Evolutionary conservation across 139 green algal species (phyloP).

Genomic region (Tetraselmis chui): DNA sequence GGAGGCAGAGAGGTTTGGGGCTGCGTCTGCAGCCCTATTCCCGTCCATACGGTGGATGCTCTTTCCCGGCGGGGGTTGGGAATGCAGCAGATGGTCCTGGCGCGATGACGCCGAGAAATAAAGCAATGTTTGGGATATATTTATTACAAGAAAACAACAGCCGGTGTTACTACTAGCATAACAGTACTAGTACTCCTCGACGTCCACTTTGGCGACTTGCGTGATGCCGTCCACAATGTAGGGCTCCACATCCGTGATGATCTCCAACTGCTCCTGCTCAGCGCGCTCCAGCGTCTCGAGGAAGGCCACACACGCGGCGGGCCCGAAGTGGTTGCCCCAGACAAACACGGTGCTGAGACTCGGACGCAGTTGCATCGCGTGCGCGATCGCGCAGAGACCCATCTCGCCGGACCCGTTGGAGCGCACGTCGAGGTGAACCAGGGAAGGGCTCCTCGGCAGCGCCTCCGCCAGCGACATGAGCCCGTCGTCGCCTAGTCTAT

Average conservation of each 20-base stretch:
- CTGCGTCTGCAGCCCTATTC: too few species aligned
- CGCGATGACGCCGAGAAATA: too few species aligned
- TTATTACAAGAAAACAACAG: too few species aligned
- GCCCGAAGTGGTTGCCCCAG: slow-evolving; percentile 40
- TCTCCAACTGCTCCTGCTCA: slow-evolving; percentile 14
- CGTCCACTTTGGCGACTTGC: slow-evolving; percentile 15
- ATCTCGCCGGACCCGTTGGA: slow-evolving; percentile 1
- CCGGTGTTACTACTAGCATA: too few species aligned
- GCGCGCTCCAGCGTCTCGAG: neutral
- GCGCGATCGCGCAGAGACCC: slow-evolving; percentile 28
- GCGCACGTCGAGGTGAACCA: slow-evolving; percentile 9
- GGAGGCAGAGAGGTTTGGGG: too few species aligned
- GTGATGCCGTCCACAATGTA: slow-evolving; percentile 33
- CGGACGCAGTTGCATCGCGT: slow-evolving; percentile 22
- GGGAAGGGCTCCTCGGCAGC: slow-evolving; percentile 18
- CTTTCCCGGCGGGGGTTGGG: too few species aligned
- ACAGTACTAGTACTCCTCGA: neutral
- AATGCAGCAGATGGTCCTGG: too few species aligned
- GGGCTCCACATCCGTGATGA: slow-evolving; percentile 24
- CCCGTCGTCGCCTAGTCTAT: slow-evolving; percentile 36
- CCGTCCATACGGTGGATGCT: too few species aligned
- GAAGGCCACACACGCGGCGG: slow-evolving; percentile 16
- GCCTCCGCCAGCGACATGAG: slow-evolving; percentile 28
- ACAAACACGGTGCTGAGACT: slow-evolving; percentile 26
- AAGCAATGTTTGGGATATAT: too few species aligned